Evolutionary conservation across 495 filamentous ascomycete genomes (phyloP).

Genomic region (Hypoxylon fuscum): DNA sequence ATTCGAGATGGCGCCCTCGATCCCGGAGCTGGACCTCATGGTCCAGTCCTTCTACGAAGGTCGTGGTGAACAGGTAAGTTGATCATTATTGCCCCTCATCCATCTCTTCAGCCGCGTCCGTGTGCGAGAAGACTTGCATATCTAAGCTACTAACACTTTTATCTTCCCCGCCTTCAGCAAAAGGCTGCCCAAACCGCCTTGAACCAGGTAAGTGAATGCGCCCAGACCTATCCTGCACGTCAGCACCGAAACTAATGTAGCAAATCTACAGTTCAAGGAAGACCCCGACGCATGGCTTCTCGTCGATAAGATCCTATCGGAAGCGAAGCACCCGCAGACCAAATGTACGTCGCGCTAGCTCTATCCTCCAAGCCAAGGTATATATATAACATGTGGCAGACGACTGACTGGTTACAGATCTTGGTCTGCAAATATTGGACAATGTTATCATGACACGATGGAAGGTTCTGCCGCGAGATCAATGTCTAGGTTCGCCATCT

Average conservation of each 20-base stretch:
- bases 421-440: conserved; percentile 95
- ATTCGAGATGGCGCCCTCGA: conserved; percentile 65
- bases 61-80: conserved; percentile 84
- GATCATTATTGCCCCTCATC: conserved; percentile 7
- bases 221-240: conserved; percentile 9
- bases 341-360: conserved; percentile 74
- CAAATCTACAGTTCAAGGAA: conserved; percentile 84
- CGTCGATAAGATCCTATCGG: conserved; percentile 93
- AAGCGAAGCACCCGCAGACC: conserved; percentile 90
- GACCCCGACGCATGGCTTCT: conserved; percentile 97
- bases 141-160: conserved; percentile 40
- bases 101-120: conserved; percentile 2
- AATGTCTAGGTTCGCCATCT: conserved; percentile 78
- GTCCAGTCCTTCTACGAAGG: conserved; percentile 97
- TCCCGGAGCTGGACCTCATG: conserved; percentile 93
- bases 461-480: conserved; percentile 95
- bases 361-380: conserved; percentile 3
- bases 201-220: conserved; percentile 80
- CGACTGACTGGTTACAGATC: conserved; percentile 70
- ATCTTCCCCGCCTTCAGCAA: conserved; percentile 71
- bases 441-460: conserved; percentile 98
- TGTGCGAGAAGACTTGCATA: conserved; percentile 15
- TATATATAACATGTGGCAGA: conserved; percentile 2
- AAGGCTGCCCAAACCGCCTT: conserved; percentile 93
- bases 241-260: conserved; percentile 38